A percentile compares a stretch with the other conserved stretches of the same genome.
These are phyloP conservation scores for Penicillium angulare DNA, from an alignment of 495 filamentous ascomycete species.

Conservation along the genomic window DNA sequence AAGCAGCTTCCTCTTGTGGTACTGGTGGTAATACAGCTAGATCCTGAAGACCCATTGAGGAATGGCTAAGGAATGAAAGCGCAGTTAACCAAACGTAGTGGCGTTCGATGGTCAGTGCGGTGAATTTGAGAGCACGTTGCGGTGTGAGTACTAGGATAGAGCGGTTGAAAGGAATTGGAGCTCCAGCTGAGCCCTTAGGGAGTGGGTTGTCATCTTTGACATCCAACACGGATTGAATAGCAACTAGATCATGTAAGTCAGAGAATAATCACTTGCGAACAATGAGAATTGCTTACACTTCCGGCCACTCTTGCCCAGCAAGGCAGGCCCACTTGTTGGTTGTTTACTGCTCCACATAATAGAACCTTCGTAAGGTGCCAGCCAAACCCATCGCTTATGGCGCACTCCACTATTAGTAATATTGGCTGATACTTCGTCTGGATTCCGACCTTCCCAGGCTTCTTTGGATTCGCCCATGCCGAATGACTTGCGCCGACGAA, in stretches of 20 bases:
- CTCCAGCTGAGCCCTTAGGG: conserved; percentile 61
- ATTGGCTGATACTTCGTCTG: conserved; percentile 52
- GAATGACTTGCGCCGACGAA: conserved; percentile 88
- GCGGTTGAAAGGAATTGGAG: conserved; percentile 70
- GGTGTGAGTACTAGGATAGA: conserved; percentile 95
- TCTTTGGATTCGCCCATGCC: conserved; percentile 66
- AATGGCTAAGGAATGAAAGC: conserved; percentile 89
- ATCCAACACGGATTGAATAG: conserved; percentile 93
- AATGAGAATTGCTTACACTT: conserved; percentile 67
- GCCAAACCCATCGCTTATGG: conserved; percentile 98
- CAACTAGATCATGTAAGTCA: conserved; percentile 53
- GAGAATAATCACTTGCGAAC: neutral
- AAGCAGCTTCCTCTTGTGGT: conserved; percentile 47
- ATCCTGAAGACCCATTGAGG: conserved; percentile 69
- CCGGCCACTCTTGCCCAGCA: conserved; percentile 92
- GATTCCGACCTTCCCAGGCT: conserved; percentile 51
- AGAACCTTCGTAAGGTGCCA: conserved; percentile 90
- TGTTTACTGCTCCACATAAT: conserved; percentile 99
- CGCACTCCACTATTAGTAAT: conserved; percentile 60
- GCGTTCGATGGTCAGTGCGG: conserved; percentile 74
- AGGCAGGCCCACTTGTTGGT: conserved; percentile 78
- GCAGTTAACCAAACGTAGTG: conserved; percentile 96
- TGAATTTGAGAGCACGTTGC: conserved; percentile 93
- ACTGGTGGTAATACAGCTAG: conserved; percentile 55
- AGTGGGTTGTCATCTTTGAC: conserved; percentile 91